Percentiles rank a stretch among this genome's conserved stretches.
Evolutionary conservation across 1,284 basidiomycete species (phyloP).

Genomic region (Hypsizygus ulmarius): DNA sequence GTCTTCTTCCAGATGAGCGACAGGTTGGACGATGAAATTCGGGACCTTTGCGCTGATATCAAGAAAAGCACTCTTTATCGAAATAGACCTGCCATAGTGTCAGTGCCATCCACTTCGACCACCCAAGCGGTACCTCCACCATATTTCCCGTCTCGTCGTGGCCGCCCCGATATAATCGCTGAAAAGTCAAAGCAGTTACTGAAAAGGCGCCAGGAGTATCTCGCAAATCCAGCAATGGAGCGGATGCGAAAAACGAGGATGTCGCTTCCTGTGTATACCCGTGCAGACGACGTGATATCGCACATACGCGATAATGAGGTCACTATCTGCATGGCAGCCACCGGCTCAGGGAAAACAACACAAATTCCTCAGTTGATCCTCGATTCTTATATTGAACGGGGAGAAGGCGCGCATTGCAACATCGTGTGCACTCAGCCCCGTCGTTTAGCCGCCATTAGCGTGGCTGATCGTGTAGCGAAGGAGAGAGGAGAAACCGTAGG

Average conservation of each 20-base stretch:
- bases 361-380: slow-evolving; percentile 94
- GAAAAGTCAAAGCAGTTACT: slow-evolving; percentile 63
- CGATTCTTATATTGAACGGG: slow-evolving; percentile 79
- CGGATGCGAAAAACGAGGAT: slow-evolving; percentile 69
- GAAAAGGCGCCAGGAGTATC: slow-evolving; percentile 59
- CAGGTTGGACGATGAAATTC: slow-evolving; percentile 70
- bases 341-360: slow-evolving; percentile 95
- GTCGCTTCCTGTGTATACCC: slow-evolving; percentile 72
- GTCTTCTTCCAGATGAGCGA: slow-evolving; percentile 73
- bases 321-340: slow-evolving; percentile 92
- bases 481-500: slow-evolving; percentile 84
- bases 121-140: background rate
- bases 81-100: slow-evolving; percentile 35
- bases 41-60: slow-evolving; percentile 71
- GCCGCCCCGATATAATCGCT: slow-evolving; percentile 20
- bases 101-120: slow-evolving; percentile 16
- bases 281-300: slow-evolving; percentile 62
- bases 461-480: slow-evolving; percentile 89
- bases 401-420: slow-evolving; percentile 85
- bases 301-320: slow-evolving; percentile 83
- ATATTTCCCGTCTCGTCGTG: slow-evolving; percentile 7
- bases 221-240: slow-evolving; percentile 59
- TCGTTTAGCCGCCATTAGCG: slow-evolving; percentile 89
- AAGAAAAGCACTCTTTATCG: slow-evolving; percentile 43
- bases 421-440: slow-evolving; percentile 94